Evolutionary conservation across 2,329 filamentous ascomycete species (phyloP).

Genomic region (Trichoderma atroviride): DNA sequence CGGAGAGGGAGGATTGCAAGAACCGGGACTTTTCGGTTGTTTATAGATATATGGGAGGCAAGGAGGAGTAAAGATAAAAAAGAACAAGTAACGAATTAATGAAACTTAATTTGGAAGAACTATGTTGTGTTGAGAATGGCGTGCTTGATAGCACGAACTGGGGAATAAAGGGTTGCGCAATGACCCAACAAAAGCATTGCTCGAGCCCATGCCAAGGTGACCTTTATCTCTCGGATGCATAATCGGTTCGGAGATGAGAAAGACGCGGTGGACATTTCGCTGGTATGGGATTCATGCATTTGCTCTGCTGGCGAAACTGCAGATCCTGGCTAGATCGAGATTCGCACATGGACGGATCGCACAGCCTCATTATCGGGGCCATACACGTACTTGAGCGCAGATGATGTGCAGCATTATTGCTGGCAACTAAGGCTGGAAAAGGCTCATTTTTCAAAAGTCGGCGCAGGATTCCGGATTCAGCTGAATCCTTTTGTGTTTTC

Average conservation of each 20-base stretch:
- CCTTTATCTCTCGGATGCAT: neutral
- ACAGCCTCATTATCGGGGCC: neutral
- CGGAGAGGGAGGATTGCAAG: constrained; percentile 61
- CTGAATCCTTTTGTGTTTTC: neutral
- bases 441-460: neutral
- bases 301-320: neutral
- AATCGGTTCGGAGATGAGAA: neutral
- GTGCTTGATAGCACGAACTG: neutral
- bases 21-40: constrained; percentile 82
- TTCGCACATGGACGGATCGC: neutral
- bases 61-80: constrained; percentile 30
- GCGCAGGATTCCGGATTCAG: neutral
- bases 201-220: neutral
- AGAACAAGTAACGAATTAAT: neutral
- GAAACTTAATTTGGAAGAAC: neutral
- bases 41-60: constrained; percentile 69
- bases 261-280: neutral
- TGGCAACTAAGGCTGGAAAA: neutral
- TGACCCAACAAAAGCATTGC: neutral
- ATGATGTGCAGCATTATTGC: neutral
- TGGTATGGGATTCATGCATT: neutral
- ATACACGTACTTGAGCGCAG: neutral
- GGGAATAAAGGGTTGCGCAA: neutral
- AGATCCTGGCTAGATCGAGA: neutral
- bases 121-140: too few relatives aligned